Conservation (phyloP, 1,284 basidiomycete genomes). For the Garcileccinum viscosum region DNA sequence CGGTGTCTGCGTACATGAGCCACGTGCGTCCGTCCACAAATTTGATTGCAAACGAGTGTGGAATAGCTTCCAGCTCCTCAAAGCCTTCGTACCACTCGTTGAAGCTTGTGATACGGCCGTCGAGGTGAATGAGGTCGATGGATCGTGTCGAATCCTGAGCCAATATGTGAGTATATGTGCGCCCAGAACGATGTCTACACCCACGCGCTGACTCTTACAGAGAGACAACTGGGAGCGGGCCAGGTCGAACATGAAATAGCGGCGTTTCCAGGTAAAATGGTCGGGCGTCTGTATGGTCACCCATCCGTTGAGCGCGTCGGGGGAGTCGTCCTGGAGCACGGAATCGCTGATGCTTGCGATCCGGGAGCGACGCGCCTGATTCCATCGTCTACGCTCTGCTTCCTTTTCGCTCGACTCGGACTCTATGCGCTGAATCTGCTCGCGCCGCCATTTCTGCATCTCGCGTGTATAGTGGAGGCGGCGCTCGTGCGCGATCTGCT, state of each 20-base stretch:
- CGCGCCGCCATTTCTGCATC: conserved; percentile 61
- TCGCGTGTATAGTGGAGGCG: conserved; percentile 59
- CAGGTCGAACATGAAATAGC: conserved; percentile 67
- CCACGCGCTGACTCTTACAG: conserved; percentile 62
- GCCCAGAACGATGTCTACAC: conserved; percentile 3
- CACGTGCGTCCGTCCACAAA: conserved; percentile 59
- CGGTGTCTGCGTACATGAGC: conserved; percentile 70
- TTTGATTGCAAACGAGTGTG: conserved; percentile 72
- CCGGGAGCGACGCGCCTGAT: conserved; percentile 52
- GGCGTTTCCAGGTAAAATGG: conserved; percentile 66
- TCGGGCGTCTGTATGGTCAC: conserved; percentile 68
- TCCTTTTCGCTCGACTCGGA: conserved; percentile 53
- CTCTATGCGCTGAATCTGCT: conserved; percentile 54
- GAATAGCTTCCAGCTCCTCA: conserved; percentile 73
- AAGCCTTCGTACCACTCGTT: conserved; percentile 76
- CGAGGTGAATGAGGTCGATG: conserved; percentile 57
- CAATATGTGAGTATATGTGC: conserved; percentile 7
- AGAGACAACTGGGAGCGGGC: conserved; percentile 50
- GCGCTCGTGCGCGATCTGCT: conserved; percentile 54
- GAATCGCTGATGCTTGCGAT: conserved; percentile 52
- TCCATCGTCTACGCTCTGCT: conserved; percentile 49
- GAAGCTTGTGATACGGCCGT: conserved; percentile 52
- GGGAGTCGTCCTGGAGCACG: conserved; percentile 46
- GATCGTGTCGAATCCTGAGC: conserved; percentile 54
- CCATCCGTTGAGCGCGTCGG: conserved; percentile 62